Evolutionary conservation across 2,329 filamentous ascomycete genomes (phyloP), one percentile per base, ranked within the genome.

Genomic region (Aspergillus unguis): DNA sequence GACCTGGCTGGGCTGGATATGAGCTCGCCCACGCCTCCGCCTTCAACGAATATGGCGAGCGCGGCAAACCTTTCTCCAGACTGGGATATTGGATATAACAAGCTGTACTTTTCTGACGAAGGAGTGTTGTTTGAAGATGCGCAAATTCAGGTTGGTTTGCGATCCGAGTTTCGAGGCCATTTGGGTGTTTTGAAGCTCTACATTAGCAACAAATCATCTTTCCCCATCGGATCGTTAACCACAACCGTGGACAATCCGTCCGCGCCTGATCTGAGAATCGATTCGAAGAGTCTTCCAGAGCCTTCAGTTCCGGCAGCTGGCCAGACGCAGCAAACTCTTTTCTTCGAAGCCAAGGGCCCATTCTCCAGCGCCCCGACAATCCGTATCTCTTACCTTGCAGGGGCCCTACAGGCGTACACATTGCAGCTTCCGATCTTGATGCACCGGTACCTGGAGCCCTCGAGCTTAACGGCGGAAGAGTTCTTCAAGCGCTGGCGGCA

Each of bases 401-500:
- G 94, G 56, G 90, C 94, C 2, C 77, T 99, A 52, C 94, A 99
- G 71, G 92, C 90, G 1, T 78, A 97, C 36, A 99, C 94, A 0
- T 77, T 99, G 37, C 92, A 95, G 70, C 80, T 99, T 4, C 94
- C 94, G 0, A 83, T 99, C 3, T 78, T 89, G 0, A 83, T 92
- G 49, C 92, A 97, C 73, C 96, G 96, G 70, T 99, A 96, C 67
- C 96, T 97, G 91, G 92, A 96, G 58, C 84, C 89, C 0, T 92
- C 94, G 0, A 87, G 94, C 52, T 78, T 99, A 36, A 83, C 83
- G 5, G 85, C 87, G 0, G 94, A 99, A 48, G 94, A 99, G 68
- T 99, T 97, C 74, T 99, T 99, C 82, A 96, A 95, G 79, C 82
- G 95, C 47, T 99, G 94, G 94, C 95, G 96, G 79, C 94, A 99